A percentile compares a stretch with the other conserved stretches of the same genome.
Conservation (phyloP, 371 early-diverging fungal species). For the Mortierella sp. region DNA sequence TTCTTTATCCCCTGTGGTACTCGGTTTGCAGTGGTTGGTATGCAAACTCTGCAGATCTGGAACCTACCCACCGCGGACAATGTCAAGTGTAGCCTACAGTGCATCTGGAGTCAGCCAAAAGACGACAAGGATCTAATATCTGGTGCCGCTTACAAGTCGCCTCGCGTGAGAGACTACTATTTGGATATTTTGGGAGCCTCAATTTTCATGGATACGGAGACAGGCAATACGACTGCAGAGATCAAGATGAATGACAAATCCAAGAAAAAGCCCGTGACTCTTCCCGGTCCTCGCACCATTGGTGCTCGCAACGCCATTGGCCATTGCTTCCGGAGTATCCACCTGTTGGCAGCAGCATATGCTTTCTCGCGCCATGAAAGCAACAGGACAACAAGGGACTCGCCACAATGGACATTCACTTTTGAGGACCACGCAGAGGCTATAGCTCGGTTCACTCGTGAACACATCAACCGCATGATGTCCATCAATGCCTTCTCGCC, state of each 20-base stretch:
- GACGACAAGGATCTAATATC: conserved; percentile 15
- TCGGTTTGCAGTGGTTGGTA: conserved; percentile 42
- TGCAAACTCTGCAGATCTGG: conserved; percentile 48
- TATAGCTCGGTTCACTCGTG: conserved; percentile 40
- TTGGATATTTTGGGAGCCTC: conserved; percentile 12
- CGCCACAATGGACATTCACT: conserved; percentile 25
- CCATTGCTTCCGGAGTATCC: conserved; percentile 44
- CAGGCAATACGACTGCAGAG: conserved; percentile 30
- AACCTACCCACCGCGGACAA: conserved; percentile 44
- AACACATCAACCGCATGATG: conserved; percentile 54
- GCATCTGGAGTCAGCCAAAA: conserved; percentile 48
- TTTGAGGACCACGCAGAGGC: conserved; percentile 49
- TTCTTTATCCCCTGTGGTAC: conserved; percentile 40
- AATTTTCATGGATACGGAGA: conserved; percentile 24
- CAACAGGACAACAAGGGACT: conserved; percentile 12
- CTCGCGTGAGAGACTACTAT: conserved; percentile 41
- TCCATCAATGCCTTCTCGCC: conserved; percentile 19
- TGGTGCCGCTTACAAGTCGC: conserved; percentile 17
- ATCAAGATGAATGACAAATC: conserved; percentile 38
- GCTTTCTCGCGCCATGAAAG: conserved; percentile 26
- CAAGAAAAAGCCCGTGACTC: conserved; percentile 17
- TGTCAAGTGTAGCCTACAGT: conserved; percentile 39
- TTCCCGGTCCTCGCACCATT: conserved; percentile 36
- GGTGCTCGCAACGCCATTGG: conserved; percentile 43
- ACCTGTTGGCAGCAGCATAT: conserved; percentile 37